Evolutionary conservation across 1,284 basidiomycete genomes (phyloP).

Genomic region (Sporisorium sorghi): DNA sequence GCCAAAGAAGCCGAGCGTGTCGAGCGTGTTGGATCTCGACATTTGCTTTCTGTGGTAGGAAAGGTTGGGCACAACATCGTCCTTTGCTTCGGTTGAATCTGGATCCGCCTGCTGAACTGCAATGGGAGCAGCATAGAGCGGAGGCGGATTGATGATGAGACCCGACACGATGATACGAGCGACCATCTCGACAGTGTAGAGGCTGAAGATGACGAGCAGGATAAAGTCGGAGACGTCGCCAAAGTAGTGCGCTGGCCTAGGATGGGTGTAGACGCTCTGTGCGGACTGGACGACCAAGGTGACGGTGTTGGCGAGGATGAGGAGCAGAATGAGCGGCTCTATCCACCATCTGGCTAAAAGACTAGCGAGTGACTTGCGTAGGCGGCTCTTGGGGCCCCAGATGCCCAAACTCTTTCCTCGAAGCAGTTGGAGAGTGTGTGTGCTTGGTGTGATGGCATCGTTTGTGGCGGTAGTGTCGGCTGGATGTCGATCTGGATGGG

Average conservation of each 20-base stretch:
- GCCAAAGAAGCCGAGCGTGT: slow-evolving; percentile 54
- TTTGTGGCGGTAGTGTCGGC: background rate
- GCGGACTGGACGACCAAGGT: slow-evolving; percentile 84
- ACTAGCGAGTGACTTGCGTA: slow-evolving; percentile 46
- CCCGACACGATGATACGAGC: slow-evolving; percentile 92
- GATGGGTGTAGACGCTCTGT: slow-evolving; percentile 72
- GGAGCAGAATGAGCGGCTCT: slow-evolving; percentile 83
- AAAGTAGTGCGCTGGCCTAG: slow-evolving; percentile 79
- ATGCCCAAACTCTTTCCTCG: slow-evolving; percentile 84
- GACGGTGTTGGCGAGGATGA: slow-evolving; percentile 87
- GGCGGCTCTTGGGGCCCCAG: slow-evolving; percentile 74
- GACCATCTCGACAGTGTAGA: slow-evolving; percentile 90
- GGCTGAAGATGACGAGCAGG: slow-evolving; percentile 82
- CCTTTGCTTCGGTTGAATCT: slow-evolving; percentile 12
- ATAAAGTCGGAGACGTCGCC: slow-evolving; percentile 86
- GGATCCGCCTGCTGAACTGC: background rate
- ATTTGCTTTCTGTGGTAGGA: slow-evolving; percentile 39
- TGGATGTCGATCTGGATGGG: slow-evolving; percentile 5
- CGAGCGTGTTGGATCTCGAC: slow-evolving; percentile 60
- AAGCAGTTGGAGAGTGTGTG: slow-evolving; percentile 69
- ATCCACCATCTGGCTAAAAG: slow-evolving; percentile 76
- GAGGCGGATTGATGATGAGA: slow-evolving; percentile 84
- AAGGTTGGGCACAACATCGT: slow-evolving; percentile 1
- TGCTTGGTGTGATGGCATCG: slow-evolving; percentile 7
- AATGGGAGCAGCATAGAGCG: slow-evolving; percentile 35